Evolutionary conservation across 2,329 filamentous ascomycete species (phyloP), one percentile per base, ranked within the genome.

Genomic region (Colletotrichum destructivum): DNA sequence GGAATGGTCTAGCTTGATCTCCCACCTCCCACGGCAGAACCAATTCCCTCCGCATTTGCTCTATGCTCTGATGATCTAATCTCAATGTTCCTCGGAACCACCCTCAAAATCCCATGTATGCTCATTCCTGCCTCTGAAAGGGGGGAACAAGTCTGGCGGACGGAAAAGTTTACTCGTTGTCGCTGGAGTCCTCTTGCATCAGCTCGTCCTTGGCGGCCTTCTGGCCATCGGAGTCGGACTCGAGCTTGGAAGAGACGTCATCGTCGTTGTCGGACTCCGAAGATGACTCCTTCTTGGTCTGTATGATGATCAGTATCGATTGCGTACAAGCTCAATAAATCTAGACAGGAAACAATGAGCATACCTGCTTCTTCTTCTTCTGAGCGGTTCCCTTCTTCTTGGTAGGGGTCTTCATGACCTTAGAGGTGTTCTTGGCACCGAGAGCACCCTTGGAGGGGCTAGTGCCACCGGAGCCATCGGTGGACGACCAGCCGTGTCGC

Each of bases 401-500:
- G 1, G 78, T 74, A 9, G 78, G 74, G 1, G 76, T 75, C 71
- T 79, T 81, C 76, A 82, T 83, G 63, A 83, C 76, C 71, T 78
- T 81, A 49, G 69, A 70, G 8, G 78, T 74, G 1, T 74, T 71
- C 44, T 72, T 62, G 6, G 66, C 51, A 16, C 74, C 59, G 21
- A 76, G 73, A 49, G 67, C 62, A 68, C 74, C 69, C 74, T 75
- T 49, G 31, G 71, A 35, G 76, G 81, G 78, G 52, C 75, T 77
- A 1, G 63, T 35, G n/a, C 42, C 21, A 23, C 69, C 61, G 11
- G 73, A 9, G 31, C 66, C 56, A 13, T 65, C 72, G 57, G 73
- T 75, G 6, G 76, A 78, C 49, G 80, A 79, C 84, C 83, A 85
- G 64, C 78, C 79, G 69, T 84, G 83, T 23, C 81, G 81, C 69